Evolutionary conservation across 176 grass and related monocot genomes (phyloP), one percentile per base, ranked within the genome.

Genomic region (Otatea glauca): DNA sequence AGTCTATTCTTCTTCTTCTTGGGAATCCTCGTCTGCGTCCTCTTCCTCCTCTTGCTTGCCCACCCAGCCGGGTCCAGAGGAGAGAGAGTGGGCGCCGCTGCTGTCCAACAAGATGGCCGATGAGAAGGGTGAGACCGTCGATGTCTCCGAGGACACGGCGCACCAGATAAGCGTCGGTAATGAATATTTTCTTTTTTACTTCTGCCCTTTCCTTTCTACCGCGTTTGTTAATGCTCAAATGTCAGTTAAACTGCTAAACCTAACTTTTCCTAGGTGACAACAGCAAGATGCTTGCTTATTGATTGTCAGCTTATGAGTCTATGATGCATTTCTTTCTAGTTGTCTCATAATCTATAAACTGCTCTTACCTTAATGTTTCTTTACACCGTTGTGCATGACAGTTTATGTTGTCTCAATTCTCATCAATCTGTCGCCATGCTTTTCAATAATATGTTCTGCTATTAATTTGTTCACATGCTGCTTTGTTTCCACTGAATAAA

Each of bases 101-200:
- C 68, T 84, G 68, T 50, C 80, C 48, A 9, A 7, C 74, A 79
- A 83, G 68, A 87, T 68, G 50, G 67, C 68, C 51, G 84, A 61
- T 9, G 84, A 90, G 1, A 83, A 87, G 79, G 74, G 50, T 4
- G 68, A 83, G 5, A 79, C 10, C 37, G 8, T 83, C 7, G 13
- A 68, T 18, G 20, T 73, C 81, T 87, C 89, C 1, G 89, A 87
- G 1, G 89, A 90, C 24, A 90, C 89, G 0, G 89, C 84, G 0
- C 89, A 90, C 75, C 89, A 90, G 84, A 90, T 90, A 63, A 87
- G 89, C 75, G 42, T 87, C 5, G 89, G 89, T 91, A 91, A 78
- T 29, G 10, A 24, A 43, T 43, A 2, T 43, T 43, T 43, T 43
- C 42, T 20, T 20, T 54, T 17, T 7, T n/a, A 56, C 54, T n/a